Base-by-base conservation (phyloP, 1,284 basidiomycete species). In the Ceratobasidium sp. region DNA sequence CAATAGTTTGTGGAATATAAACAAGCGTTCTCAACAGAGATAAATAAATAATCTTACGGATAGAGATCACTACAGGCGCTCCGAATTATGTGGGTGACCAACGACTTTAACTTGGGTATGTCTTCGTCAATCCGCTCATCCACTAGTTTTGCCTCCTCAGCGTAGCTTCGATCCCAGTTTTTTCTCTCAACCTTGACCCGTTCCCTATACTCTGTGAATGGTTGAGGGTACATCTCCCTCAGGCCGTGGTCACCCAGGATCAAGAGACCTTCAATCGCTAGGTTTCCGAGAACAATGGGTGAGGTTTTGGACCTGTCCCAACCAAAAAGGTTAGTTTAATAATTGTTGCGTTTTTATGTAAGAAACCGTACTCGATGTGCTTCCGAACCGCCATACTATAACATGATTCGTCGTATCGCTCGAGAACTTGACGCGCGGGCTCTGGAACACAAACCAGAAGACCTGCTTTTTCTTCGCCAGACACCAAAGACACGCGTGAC, bases 381-480 rank as follows among this genome's bases (percentile, higher is more conserved):
- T 30, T 8, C 35, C 41, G 50, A 14, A 69, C 52, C 26, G 41
- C 4, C 23, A 41, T 32, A 4, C 11, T 23, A 11, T 46, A 8
- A 14, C 44, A n/a, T 3, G 14, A 2, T 5, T 43, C 38, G 16
- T 26, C 32, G 3, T 30, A 11, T 14, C n/a, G n/a, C 16, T 57
- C n/a, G 16, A 8, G 9, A 18, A 28, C 6, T 18, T 23, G 2
- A 57, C 30, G 32, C 38, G 71, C 46, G 9, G 59, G 71, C 32
- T 63, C 41, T 32, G 23, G 35, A 14, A 6, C 16, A 13, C 38
- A 54, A 8, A 55, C 41, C 21, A 69, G 5, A 2, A 69, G 18
- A 30, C 66, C 66, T 1, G 52, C 50, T 28, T 46, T 44, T 46
- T 69, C 64, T 47, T 69, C 66, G n/a, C 66, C 66, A 32, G 66